phyloP scores from a whole-genome alignment of 225 moss, liverwort and hornwort species.

The Bryum argenteum region DNA sequence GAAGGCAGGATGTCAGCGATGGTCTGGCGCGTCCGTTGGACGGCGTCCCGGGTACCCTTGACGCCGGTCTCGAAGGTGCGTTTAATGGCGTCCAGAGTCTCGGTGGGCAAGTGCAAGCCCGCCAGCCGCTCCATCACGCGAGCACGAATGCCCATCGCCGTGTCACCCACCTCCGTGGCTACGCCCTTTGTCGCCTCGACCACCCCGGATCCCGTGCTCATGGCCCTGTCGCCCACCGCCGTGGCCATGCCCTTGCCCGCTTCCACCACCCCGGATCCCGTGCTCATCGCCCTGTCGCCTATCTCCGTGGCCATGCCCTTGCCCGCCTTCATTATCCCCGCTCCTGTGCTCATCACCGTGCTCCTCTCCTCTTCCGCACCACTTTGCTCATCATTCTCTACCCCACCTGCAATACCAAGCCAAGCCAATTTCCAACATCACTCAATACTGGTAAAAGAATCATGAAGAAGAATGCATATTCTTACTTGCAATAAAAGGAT shows the following conservation, averaged over 20 bases:
- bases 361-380: constrained; percentile 30
- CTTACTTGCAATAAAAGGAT: too few species aligned
- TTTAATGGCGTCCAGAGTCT: constrained; percentile 33
- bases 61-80: constrained; percentile 31
- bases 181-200: constrained; percentile 40
- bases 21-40: constrained; percentile 35
- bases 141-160: constrained; percentile 15
- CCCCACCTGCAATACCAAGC: neutral
- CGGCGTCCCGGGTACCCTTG: constrained; percentile 35
- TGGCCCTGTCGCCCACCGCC: constrained; percentile 32
- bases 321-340: constrained; percentile 32
- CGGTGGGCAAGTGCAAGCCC: constrained; percentile 24
- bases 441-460: too few species aligned
- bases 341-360: constrained; percentile 1
- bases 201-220: constrained; percentile 24
- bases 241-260: constrained; percentile 38
- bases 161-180: constrained; percentile 38
- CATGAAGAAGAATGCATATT: too few species aligned
- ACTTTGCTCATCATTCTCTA: constrained; percentile 19
- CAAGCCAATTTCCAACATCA: too few species aligned
- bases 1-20: constrained; percentile 40
- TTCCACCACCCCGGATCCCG: constrained; percentile 36
- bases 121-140: constrained; percentile 35
- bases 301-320: constrained; percentile 47
- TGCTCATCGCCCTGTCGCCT: constrained; percentile 21